Conservation (phyloP, 768 basidiomycete species). For the Lentinus brumalis region DNA sequence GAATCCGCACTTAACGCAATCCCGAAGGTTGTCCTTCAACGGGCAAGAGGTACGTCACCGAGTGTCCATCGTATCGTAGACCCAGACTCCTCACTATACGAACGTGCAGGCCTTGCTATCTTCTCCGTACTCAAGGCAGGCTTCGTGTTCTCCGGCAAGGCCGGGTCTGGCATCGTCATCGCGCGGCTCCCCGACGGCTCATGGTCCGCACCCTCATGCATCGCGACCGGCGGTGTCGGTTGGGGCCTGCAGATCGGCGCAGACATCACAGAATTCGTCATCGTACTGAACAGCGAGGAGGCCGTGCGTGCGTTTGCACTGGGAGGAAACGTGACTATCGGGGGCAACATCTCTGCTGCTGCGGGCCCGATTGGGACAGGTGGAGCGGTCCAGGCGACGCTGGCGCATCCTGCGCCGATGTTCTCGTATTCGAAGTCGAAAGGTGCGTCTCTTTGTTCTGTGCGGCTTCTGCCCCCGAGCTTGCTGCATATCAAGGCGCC, state of each 20-base stretch:
- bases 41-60: conserved; percentile 70
- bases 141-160: conserved; percentile 94
- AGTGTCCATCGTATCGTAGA: not conserved
- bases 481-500: not conserved
- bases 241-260: conserved; percentile 97
- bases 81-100: not conserved
- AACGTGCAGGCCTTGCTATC: conserved; percentile 76
- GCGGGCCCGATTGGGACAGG: conserved; percentile 96
- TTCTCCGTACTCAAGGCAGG: conserved; percentile 95
- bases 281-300: conserved; percentile 96
- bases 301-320: conserved; percentile 94
- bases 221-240: conserved; percentile 92
- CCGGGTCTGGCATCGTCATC: conserved; percentile 91
- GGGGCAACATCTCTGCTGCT: conserved; percentile 81
- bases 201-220: conserved; percentile 96
- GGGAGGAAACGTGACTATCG: conserved; percentile 95
- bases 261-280: conserved; percentile 93
- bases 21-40: conserved; percentile 88
- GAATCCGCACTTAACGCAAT: conserved; percentile 92
- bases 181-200: conserved; percentile 92
- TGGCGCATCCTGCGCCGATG: conserved; percentile 95
- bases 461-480: not conserved
- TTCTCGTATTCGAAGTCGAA: conserved; percentile 97
- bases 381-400: conserved; percentile 81
- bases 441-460: conserved; percentile 48